These are phyloP conservation scores for Chaetomium sp. DNA, from an alignment of 2,329 filamentous ascomycete species.

Conservation along the genomic window DNA sequence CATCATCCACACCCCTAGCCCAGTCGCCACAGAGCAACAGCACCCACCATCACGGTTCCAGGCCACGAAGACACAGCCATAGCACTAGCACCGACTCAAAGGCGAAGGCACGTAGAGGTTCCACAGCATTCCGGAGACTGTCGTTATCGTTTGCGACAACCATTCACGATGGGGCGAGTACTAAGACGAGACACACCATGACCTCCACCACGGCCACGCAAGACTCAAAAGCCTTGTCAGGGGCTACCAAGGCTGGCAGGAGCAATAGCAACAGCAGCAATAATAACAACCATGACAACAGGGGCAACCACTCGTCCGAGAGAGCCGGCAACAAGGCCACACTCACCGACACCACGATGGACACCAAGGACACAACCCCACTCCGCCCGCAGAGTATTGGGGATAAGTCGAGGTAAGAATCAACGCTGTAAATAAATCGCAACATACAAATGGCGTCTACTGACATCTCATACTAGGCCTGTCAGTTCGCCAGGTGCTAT, in stretches of 20 bases:
- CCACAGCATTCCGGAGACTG: conserved; percentile 19
- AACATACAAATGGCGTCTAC: not conserved
- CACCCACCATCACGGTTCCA: conserved; percentile 1
- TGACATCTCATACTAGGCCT: conserved; percentile 3
- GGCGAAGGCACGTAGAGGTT: conserved; percentile 24
- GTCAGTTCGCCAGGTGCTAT: conserved; percentile 2
- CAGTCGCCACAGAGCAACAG: conserved; percentile 5
- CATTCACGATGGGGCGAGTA: conserved; percentile 14
- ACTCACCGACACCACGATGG: not conserved
- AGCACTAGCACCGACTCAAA: conserved; percentile 18
- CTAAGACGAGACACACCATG: conserved; percentile 23
- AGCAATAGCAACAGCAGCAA: not conserved
- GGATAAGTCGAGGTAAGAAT: conserved; percentile 14
- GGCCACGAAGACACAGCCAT: conserved; percentile 23
- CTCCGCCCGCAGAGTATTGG: not conserved
- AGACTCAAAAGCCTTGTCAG: conserved; percentile 14
- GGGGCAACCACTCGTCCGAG: conserved; percentile 12
- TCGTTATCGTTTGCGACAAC: conserved; percentile 18
- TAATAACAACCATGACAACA: too few species aligned
- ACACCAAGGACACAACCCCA: conserved; percentile 9
- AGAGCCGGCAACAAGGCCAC: conserved; percentile 16
- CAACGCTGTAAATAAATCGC: not conserved
- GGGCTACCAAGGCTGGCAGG: conserved; percentile 17
- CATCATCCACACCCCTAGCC: conserved; percentile 4
- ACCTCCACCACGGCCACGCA: conserved; percentile 9